Conservation (phyloP, 441 rosid genomes). For the Macaranga tanarius region DNA sequence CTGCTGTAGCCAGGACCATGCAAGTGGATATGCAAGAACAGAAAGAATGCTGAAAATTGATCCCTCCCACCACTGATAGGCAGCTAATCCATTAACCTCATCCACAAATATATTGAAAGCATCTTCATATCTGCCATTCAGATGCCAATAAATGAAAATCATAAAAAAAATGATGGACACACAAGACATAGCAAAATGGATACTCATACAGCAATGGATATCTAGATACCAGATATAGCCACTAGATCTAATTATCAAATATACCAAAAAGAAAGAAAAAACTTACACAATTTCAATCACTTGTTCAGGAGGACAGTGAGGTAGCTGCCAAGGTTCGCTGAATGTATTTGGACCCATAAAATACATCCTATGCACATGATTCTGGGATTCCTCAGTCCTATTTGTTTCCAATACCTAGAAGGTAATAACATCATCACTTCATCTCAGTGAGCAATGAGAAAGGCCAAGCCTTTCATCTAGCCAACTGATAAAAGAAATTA, state of each 20-base stretch:
- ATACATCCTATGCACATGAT: conserved; percentile 85
- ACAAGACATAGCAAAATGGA: not conserved
- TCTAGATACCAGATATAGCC: not conserved
- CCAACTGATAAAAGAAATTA: not conserved
- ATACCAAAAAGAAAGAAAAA: conserved; percentile 11
- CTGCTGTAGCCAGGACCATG: conserved; percentile 89
- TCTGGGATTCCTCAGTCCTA: conserved; percentile 79
- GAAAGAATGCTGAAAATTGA: conserved; percentile 68
- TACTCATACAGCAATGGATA: not conserved
- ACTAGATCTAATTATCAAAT: conserved; percentile 9
- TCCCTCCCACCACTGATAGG: conserved; percentile 98
- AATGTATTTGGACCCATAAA: conserved; percentile 90
- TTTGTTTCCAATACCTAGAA: conserved; percentile 77
- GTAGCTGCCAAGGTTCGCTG: conserved; percentile 84
- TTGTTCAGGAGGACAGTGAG: conserved; percentile 79
- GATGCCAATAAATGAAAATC: conserved; percentile 16
- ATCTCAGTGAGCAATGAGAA: not conserved
- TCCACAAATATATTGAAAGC: conserved; percentile 83
- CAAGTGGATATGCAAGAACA: conserved; percentile 75
- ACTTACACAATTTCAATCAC: conserved; percentile 80
- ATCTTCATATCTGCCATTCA: conserved; percentile 66
- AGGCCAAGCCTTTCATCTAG: conserved; percentile 7
- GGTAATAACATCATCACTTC: conserved; percentile 16
- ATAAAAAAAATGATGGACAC: conserved; percentile 5
- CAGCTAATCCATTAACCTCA: conserved; percentile 77